These are phyloP conservation scores for Colletotrichum melonis DNA, from an alignment of 2,329 filamentous ascomycete genomes.

Conservation along the genomic window DNA sequence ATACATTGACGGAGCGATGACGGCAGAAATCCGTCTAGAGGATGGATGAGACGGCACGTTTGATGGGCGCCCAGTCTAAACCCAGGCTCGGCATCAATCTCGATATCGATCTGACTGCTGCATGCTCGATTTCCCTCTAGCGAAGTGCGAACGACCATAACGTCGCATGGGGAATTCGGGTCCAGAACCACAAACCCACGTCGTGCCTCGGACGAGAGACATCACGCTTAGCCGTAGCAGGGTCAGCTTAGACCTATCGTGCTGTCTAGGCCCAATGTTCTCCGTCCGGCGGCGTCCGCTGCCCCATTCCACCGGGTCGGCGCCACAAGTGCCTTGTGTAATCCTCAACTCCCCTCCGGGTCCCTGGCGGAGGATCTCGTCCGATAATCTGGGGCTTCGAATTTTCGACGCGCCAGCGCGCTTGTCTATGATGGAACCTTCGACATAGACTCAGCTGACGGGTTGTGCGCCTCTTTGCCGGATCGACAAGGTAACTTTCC, in stretches of 20 bases:
- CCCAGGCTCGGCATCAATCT: background rate
- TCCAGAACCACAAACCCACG: background rate
- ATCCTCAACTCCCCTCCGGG: constrained; percentile 17
- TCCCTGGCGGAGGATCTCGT: constrained; percentile 24
- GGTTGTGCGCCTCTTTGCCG: background rate
- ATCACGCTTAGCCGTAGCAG: background rate
- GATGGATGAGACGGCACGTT: constrained; percentile 10
- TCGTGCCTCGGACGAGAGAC: background rate
- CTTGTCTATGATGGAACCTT: background rate
- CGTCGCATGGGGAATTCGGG: background rate
- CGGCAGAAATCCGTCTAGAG: background rate
- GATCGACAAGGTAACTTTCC: background rate
- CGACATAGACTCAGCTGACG: background rate
- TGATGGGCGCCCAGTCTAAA: background rate
- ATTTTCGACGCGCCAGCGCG: background rate
- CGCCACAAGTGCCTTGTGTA: constrained; percentile 17
- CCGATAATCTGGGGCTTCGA: background rate
- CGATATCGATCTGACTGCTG: background rate
- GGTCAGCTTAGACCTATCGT: constrained; percentile 1
- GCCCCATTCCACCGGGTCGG: constrained; percentile 22
- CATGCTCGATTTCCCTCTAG: constrained; percentile 3
- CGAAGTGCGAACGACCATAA: background rate
- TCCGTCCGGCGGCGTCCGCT: background rate
- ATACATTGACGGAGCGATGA: constrained; percentile 23
- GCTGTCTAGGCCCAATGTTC: background rate